These are phyloP conservation scores for Linanthus parryae DNA, from an alignment of 148 eudicot genomes.

Conservation along the genomic window DNA sequence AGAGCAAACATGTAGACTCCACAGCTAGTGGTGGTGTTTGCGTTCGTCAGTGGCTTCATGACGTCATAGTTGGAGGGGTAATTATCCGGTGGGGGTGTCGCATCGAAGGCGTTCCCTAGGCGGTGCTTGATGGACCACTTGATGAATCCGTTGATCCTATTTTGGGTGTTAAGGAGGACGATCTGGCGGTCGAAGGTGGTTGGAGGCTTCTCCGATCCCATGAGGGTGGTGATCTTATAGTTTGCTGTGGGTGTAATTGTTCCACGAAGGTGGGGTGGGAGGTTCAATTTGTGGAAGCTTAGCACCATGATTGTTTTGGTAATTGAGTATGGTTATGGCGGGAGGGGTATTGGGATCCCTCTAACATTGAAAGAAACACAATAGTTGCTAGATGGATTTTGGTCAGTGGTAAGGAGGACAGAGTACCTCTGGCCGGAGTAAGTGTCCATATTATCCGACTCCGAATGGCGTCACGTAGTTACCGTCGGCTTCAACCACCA, in stretches of 20 bases:
- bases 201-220: slow-evolving; percentile 52
- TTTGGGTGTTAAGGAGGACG: slow-evolving; percentile 67
- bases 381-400: slow-evolving; percentile 52
- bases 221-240: slow-evolving; percentile 36
- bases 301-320: slow-evolving; percentile 25
- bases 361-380: slow-evolving; percentile 69
- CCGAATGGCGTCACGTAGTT: slow-evolving; percentile 62
- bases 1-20: slow-evolving; percentile 43
- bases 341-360: slow-evolving; percentile 69
- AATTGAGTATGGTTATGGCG: slow-evolving; percentile 59
- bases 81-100: slow-evolving; percentile 35
- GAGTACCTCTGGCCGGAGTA: slow-evolving; percentile 95
- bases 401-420: slow-evolving; percentile 51
- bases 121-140: slow-evolving; percentile 61
- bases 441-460: slow-evolving; percentile 60
- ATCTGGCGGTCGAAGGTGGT: slow-evolving; percentile 29
- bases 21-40: slow-evolving; percentile 45
- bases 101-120: slow-evolving; percentile 26
- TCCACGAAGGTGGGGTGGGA: slow-evolving; percentile 55
- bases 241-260: slow-evolving; percentile 51
- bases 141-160: slow-evolving; percentile 39
- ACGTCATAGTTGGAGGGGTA: slow-evolving; percentile 38
- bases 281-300: slow-evolving; percentile 42
- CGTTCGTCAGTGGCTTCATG: slow-evolving; percentile 29
- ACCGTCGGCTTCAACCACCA: slow-evolving; percentile 85